Evolutionary conservation across 2,329 filamentous ascomycete genomes (phyloP), one percentile per base, ranked within the genome.

Genomic region (Xylaria sp.): DNA sequence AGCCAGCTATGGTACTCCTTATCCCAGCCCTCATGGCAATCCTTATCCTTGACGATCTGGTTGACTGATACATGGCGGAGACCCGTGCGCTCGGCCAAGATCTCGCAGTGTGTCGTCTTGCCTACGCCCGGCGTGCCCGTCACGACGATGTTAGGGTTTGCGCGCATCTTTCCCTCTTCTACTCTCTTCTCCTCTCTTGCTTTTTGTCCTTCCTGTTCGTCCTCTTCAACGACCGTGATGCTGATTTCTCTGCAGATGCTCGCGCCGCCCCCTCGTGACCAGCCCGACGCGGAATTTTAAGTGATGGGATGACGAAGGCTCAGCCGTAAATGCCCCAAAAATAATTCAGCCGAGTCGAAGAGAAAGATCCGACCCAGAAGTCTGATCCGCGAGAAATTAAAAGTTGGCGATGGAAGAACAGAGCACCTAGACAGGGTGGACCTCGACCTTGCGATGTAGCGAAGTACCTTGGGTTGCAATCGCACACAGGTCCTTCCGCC

Each of bases 121-220:
- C 95, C 95, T 27, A 96, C 92, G 57, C 95, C 95, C 0, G 95
- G 95, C 19, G 95, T 99, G 67, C 95, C 95, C 40, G 95, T 98
- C 68, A 99, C 84, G 69, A 99, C 90, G 72, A 99, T 92, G 77
- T 98, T 99, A 29, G 95, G 95, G 65, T 79, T 78, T 29, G 74
- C 79, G 68, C 87, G 80, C 74, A 80, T 78, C 58, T 49, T 60
- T n/a, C 23, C 19, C 51, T 43, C 57, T 59, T 40, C 38, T 23
- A 49, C 54, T 49, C 17, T 44, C 38, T 53, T 60, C 11, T 58
- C 17, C 40, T 59, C 65, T 65, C 66, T 48, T 49, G 47, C 37
- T 35, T 40, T 27, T 40, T 58, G 7, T 35, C 52, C 53, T 43
- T 17, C 43, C 33, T 54, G 25, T 52, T 29, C 4, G 23, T 15